Percentiles rank a stretch among this genome's conserved stretches.
phyloP scores from a whole-genome alignment of 495 filamentous ascomycete genomes.

The Pseudotulostoma volvatum region DNA sequence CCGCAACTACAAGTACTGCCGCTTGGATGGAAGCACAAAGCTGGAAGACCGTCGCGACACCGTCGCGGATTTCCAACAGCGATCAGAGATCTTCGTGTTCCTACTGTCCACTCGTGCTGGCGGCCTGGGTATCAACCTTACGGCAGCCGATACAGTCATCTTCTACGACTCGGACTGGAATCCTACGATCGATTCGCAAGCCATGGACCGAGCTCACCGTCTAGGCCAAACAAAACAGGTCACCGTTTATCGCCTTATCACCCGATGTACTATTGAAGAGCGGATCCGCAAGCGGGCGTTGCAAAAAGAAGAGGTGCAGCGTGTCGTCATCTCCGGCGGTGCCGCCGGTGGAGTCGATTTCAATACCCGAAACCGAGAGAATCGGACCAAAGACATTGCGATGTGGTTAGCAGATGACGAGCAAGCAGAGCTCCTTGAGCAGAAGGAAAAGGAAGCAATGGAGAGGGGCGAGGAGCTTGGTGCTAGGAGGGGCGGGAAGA shows the following conservation, averaged over 20 bases:
- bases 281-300: conserved; percentile 96
- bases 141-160: conserved; percentile 87
- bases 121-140: conserved; percentile 83
- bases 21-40: conserved; percentile 85
- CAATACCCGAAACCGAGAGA: conserved; percentile 74
- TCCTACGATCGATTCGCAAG: conserved; percentile 82
- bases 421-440: conserved; percentile 77
- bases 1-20: conserved; percentile 71
- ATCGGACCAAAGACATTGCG: conserved; percentile 87
- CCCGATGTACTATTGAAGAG: conserved; percentile 93
- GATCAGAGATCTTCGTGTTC: conserved; percentile 68
- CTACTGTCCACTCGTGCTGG: conserved; percentile 89
- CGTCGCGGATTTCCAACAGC: conserved; percentile 82
- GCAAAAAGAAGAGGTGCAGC: conserved; percentile 98
- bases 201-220: conserved; percentile 90
- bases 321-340: conserved; percentile 90
- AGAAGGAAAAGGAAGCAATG: conserved; percentile 68
- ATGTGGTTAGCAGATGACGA: conserved; percentile 96
- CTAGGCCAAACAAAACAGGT: conserved; percentile 89
- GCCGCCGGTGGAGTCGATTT: conserved; percentile 77
- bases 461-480: conserved; percentile 36
- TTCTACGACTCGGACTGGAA: conserved; percentile 99
- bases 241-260: conserved; percentile 87
- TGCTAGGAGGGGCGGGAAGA: conserved; percentile 37
- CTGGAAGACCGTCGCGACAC: conserved; percentile 68